phyloP scores from a whole-genome alignment of 805 yeast genomes.

The Grigorovia humatica region DNA sequence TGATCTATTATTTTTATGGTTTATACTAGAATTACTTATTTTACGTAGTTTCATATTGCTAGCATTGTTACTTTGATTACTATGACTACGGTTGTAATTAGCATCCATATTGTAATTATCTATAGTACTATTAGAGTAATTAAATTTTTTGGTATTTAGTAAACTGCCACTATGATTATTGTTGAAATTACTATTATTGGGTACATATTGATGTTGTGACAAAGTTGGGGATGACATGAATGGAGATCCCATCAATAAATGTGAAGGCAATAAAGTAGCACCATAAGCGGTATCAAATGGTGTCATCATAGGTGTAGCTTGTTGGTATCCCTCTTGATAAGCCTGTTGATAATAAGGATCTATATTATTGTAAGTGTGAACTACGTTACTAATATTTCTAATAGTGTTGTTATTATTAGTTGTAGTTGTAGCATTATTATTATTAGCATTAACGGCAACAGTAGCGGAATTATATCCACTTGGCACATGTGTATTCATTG shows the following conservation, averaged over 20 bases:
- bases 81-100: too few species aligned
- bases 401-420: too few species aligned
- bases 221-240: slow-evolving; percentile 35
- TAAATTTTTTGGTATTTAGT: background rate
- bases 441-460: background rate
- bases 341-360: slow-evolving; percentile 1
- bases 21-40: background rate
- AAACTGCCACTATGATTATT: background rate
- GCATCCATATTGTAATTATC: too few species aligned
- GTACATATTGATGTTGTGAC: slow-evolving; percentile 4
- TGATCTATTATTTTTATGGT: background rate
- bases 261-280: slow-evolving; percentile 52
- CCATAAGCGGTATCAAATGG: slow-evolving; percentile 55
- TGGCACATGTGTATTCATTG: background rate
- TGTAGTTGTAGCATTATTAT: background rate
- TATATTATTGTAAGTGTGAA: background rate
- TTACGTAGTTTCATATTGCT: background rate
- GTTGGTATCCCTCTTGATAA: background rate
- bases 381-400: background rate
- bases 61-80: background rate
- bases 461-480: background rate
- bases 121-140: background rate
- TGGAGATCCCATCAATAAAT: slow-evolving; percentile 51
- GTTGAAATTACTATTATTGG: background rate
- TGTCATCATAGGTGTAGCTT: slow-evolving; percentile 32